phyloP scores from a whole-genome alignment of 805 yeast species.

The Maudiozyma pseudohumilis region DNA sequence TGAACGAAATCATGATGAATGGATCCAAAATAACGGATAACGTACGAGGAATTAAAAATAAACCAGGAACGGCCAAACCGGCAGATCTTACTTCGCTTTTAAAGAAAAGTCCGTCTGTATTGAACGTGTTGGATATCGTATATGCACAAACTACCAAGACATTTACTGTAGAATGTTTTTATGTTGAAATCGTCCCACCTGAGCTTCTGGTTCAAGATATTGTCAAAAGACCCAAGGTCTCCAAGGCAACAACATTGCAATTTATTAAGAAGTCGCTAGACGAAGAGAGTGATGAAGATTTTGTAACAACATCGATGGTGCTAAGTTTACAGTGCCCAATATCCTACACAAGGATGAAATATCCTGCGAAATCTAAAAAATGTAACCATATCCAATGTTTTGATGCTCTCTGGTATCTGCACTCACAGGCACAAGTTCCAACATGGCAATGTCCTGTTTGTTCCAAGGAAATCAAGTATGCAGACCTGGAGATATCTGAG shows the following conservation, averaged over 20 bases:
- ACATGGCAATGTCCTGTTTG: constrained; percentile 90
- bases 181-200: constrained; percentile 40
- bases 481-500: constrained; percentile 63
- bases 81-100: constrained; percentile 55
- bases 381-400: constrained; percentile 85
- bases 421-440: constrained; percentile 69
- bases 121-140: constrained; percentile 39
- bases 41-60: constrained; percentile 64
- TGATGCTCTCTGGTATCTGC: constrained; percentile 66
- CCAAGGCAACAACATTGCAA: constrained; percentile 39
- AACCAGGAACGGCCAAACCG: constrained; percentile 70
- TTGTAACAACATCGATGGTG: constrained; percentile 55
- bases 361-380: constrained; percentile 58
- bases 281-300: constrained; percentile 51
- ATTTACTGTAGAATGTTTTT: constrained; percentile 42
- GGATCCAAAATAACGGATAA: constrained; percentile 38
- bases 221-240: constrained; percentile 44
- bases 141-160: constrained; percentile 46
- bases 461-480: constrained; percentile 38
- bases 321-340: constrained; percentile 73
- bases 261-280: constrained; percentile 34
- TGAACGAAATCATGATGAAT: constrained; percentile 57
- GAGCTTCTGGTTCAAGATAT: constrained; percentile 28
- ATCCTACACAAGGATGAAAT: constrained; percentile 54
- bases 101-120: constrained; percentile 12